phyloP scores from a whole-genome alignment of 2,329 filamentous ascomycete genomes.

The Beauveria asiatica region DNA sequence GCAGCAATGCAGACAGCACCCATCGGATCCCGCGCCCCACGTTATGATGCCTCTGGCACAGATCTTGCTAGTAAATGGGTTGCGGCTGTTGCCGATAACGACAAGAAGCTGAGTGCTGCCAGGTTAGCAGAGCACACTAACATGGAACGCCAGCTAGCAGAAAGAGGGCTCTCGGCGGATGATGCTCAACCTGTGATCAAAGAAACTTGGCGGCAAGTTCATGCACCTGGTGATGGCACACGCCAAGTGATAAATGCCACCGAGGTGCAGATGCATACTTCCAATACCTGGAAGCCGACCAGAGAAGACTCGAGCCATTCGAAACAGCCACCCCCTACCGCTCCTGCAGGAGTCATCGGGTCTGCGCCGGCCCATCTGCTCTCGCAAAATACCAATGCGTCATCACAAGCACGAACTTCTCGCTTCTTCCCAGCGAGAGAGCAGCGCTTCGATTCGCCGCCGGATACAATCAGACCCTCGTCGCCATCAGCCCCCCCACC shows the following conservation, averaged over 20 bases:
- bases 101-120: slow-evolving; percentile 35
- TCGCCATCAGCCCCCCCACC: slow-evolving; percentile 67
- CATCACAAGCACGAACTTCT: slow-evolving; percentile 43
- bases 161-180: slow-evolving; percentile 34
- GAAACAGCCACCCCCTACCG: background rate
- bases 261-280: slow-evolving; percentile 21
- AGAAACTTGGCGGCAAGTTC: slow-evolving; percentile 45
- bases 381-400: slow-evolving; percentile 21
- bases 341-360: slow-evolving; percentile 4
- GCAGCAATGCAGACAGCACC: slow-evolving; percentile 18
- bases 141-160: slow-evolving; percentile 34
- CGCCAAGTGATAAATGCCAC: slow-evolving; percentile 19
- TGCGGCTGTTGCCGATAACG: slow-evolving; percentile 34
- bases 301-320: slow-evolving; percentile 18
- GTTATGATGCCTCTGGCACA: slow-evolving; percentile 20
- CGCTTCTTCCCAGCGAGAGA: slow-evolving; percentile 55
- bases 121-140: slow-evolving; percentile 31
- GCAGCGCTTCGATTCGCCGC: slow-evolving; percentile 30
- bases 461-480: slow-evolving; percentile 34
- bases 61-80: slow-evolving; percentile 35
- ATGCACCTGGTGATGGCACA: slow-evolving; percentile 28
- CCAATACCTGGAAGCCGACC: slow-evolving; percentile 23
- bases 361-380: slow-evolving; percentile 17
- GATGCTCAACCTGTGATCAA: slow-evolving; percentile 41
- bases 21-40: slow-evolving; percentile 24